Evolutionary conservation across 2,329 filamentous ascomycete species (phyloP), one percentile per base, ranked within the genome.

Genomic region (Hysterium pulicare): DNA sequence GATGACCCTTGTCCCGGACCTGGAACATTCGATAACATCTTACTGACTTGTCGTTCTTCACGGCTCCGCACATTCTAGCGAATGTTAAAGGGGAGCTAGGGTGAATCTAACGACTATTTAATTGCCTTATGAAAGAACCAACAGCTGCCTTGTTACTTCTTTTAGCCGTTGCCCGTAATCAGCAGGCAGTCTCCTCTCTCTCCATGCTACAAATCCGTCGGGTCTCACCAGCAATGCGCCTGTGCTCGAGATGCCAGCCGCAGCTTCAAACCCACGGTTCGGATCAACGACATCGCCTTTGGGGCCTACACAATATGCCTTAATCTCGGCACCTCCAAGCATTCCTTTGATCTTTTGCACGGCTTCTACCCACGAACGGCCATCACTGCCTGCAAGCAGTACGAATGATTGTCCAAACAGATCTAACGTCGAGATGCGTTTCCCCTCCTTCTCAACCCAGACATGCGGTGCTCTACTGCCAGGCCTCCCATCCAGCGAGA

Each of bases 191-290:
- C 30, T 41, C 16, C 38, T 33, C 19, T n/a, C 30, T 16, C 38
- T 26, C 38, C 64, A 69, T 1, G 57, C 58, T 33, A 68, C 53
- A 49, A 63, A 61, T 1, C 59, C 62, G 52, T 69, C 66, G 0
- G 66, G 66, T 11, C 66, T 49, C 22, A 68, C 45, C 7, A 68
- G 50, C 15, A 58, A 45, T 3, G 59, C 61, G 2, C 66, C 65
- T 16, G 21, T 46, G 3, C 42, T 24, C 3, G 58, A 58, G 20
- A 67, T 55, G 1, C 61, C 56, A 13, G 62, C 54, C 3, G 47
- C 44, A 15, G 44, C 42, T 41, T 61, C 55, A 20, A 42, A 59
- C 16, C 20, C 26, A 5, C 49, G 24, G 3, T 48, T 45, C 7
- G 38, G 20, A 33, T 37, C 45, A 9, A 49, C 23, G 3, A 54